Conservation (phyloP, 1,139 yeast genomes). For the Saccharomyces hybrid region DNA sequence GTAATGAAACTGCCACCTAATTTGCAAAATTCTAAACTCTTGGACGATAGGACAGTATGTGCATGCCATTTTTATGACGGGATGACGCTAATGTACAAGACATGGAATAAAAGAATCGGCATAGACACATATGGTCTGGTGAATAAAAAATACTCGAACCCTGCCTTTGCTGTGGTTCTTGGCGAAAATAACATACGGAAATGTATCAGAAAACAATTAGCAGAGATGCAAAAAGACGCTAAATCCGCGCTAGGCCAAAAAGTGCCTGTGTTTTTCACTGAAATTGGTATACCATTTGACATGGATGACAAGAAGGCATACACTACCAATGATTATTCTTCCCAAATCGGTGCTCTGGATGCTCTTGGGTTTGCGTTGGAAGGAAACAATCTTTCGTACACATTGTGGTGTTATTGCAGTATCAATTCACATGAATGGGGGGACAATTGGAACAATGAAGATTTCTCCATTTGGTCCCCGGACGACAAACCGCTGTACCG, state of each 20-base stretch:
- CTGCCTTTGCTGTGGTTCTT: constrained; percentile 67
- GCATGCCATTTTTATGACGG: constrained; percentile 94
- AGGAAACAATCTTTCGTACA: constrained; percentile 59
- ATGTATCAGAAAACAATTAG: constrained; percentile 60
- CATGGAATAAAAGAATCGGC: constrained; percentile 69
- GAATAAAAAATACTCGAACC: constrained; percentile 67
- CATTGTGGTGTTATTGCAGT: constrained; percentile 80
- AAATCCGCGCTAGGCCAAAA: constrained; percentile 9
- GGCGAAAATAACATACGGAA: constrained; percentile 76
- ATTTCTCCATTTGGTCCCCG: constrained; percentile 75
- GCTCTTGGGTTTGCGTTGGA: constrained; percentile 76
- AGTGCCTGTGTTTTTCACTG: constrained; percentile 74
- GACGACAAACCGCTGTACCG: constrained; percentile 41
- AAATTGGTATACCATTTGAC: constrained; percentile 96
- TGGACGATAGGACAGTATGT: constrained; percentile 62
- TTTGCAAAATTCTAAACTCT: constrained; percentile 44
- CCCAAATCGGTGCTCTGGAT: constrained; percentile 79
- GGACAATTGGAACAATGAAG: constrained; percentile 90
- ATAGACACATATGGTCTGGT: constrained; percentile 90
- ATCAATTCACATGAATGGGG: constrained; percentile 75
- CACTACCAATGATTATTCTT: constrained; percentile 51
- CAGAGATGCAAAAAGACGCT: constrained; percentile 58
- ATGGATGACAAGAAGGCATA: constrained; percentile 76
- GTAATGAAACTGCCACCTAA: constrained; percentile 74
- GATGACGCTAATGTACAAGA: constrained; percentile 79